Conservation (phyloP, 2,329 filamentous ascomycete species). For the Fusarium sp. region DNA sequence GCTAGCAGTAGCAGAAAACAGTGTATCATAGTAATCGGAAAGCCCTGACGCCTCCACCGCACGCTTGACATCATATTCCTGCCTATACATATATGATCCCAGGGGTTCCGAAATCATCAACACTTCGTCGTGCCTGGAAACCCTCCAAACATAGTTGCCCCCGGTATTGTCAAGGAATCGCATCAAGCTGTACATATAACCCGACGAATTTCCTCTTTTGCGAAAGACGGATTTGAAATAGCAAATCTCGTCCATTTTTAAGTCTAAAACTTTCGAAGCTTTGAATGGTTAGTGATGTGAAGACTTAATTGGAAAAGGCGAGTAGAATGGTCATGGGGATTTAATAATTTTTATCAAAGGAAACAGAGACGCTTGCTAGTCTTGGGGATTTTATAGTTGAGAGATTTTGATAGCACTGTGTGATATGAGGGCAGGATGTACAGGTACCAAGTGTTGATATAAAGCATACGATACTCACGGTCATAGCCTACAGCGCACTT, state of each 20-base stretch:
- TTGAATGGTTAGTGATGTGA: background rate
- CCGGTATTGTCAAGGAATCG: background rate
- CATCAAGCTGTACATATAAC: constrained; percentile 7
- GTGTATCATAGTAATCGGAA: background rate
- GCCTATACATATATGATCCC: background rate
- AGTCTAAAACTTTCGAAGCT: too few relatives aligned
- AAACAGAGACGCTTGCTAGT: rapidly evolving
- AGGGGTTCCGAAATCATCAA: background rate
- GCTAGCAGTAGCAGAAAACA: background rate
- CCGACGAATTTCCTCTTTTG: background rate
- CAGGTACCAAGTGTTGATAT: background rate
- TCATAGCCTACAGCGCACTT: background rate
- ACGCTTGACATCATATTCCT: background rate
- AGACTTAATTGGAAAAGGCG: background rate
- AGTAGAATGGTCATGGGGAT: background rate
- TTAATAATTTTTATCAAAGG: background rate
- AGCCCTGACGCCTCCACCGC: background rate
- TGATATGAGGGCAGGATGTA: background rate
- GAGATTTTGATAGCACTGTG: too few relatives aligned
- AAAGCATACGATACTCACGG: too few relatives aligned
- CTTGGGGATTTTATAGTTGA: background rate
- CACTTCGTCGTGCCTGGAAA: background rate
- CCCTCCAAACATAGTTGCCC: background rate
- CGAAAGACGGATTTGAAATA: background rate
- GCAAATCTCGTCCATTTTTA: background rate